These are phyloP conservation scores for Xylaria sp. DNA, from an alignment of 2,329 filamentous ascomycete species.

Conservation along the genomic window DNA sequence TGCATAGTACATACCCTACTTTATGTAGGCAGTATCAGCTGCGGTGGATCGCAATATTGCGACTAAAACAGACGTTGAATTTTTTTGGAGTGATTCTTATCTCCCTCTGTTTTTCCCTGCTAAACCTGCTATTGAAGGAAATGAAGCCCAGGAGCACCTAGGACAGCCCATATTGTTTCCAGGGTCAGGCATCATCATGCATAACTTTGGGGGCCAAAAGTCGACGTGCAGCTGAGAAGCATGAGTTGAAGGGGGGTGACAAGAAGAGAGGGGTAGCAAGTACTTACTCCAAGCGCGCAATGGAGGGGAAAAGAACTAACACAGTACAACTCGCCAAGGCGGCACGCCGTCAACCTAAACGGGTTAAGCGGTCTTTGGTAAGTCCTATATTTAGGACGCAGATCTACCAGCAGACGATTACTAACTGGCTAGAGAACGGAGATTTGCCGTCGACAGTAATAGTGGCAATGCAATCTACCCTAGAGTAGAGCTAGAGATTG, in stretches of 20 bases:
- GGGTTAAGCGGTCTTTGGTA: background rate
- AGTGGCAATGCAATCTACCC: too few relatives aligned
- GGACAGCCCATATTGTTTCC: background rate
- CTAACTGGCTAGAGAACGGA: background rate
- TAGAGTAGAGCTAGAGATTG: background rate
- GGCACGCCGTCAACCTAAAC: constrained; percentile 8
- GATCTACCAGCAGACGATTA: background rate
- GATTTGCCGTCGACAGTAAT: background rate
- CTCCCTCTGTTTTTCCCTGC: background rate
- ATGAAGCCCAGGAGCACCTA: background rate
- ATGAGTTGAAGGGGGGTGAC: background rate
- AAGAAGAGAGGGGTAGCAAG: constrained; percentile 10
- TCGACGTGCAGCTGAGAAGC: constrained; percentile 1
- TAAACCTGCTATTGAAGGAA: background rate
- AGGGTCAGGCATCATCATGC: constrained; percentile 3
- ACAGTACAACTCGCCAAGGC: background rate
- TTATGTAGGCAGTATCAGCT: background rate
- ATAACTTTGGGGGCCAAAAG: constrained; percentile 7
- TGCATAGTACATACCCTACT: background rate
- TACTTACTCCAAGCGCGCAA: background rate
- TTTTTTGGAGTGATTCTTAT: background rate
- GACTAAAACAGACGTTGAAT: background rate
- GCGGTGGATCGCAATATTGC: background rate
- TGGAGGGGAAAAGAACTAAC: constrained; percentile 2
- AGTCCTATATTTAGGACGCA: constrained; percentile 26